Base-by-base conservation (phyloP, 257 asterid species). In the Lavandula angustifolia region DNA sequence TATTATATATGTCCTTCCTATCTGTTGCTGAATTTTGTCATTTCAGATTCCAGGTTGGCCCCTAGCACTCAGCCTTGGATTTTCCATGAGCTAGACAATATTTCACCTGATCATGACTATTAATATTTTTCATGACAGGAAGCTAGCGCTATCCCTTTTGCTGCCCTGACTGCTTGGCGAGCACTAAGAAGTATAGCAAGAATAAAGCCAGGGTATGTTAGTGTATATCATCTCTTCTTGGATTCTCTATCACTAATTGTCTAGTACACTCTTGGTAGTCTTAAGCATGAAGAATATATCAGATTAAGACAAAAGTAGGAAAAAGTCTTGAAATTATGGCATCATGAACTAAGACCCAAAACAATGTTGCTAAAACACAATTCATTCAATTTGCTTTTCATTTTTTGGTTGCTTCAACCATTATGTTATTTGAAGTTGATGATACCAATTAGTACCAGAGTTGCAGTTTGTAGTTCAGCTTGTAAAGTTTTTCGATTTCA, bases 91-190 rank as follows among this genome's bases (percentile, higher is more conserved):
- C 8, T 62, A 54, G 52, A 44, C 54, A 63, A 42, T 44, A 14
- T 16, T 64, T 6, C 41, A 22, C 59, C 35, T 32, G 43, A 37
- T 11, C 32, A 56, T 17, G 7, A 40, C 53, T 52, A n/a, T n/a
- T 7, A 11, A 27, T 22, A 14, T 43, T 35, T 62, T 57, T 5
- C 33, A 47, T 41, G 11, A 64, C 87, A 94, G 99, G 99, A 94
- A 62, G 99, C 99, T 29, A 94, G 99, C 70, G 97, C 92, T 58
- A 84, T 94, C 66, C 99, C 99, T 43, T 94, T 94, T 75, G 96
- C 97, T 80, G 86, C 99, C 58, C 73, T 94, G 82, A 94, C 99
- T 75, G 99, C 99, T 73, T 94, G 99, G 97, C 96, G 96, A 63
- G 97, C 99, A n/a, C 69, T 94, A 58, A 81, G 78, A 78, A 73